Evolutionary conservation across 2,329 filamentous ascomycete genomes (phyloP).

Genomic region (Dothidotthia symphoricarpi): DNA sequence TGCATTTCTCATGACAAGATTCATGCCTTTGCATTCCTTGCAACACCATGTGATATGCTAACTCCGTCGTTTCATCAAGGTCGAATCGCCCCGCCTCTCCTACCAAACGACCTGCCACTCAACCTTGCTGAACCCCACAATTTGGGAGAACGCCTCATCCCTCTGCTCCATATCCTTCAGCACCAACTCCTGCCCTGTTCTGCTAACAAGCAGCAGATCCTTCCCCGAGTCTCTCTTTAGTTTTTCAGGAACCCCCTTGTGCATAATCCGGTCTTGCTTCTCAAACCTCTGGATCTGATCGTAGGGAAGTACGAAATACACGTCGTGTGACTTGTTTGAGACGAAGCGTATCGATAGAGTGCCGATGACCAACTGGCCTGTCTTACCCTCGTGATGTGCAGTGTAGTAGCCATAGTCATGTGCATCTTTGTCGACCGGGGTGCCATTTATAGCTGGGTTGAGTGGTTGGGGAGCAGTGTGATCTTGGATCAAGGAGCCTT

Average conservation of each 20-base stretch:
- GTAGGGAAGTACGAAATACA: conserved; percentile 18
- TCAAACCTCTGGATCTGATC: conserved; percentile 19
- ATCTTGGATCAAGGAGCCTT: conserved; percentile 17
- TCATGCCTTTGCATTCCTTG: too few species aligned
- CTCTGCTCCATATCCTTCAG: conserved; percentile 24
- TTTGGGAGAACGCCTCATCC: conserved; percentile 33
- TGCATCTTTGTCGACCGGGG: neutral
- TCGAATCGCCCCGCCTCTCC: too few species aligned
- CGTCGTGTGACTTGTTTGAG: conserved; percentile 8
- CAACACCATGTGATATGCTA: too few species aligned
- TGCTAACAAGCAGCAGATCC: conserved; percentile 20
- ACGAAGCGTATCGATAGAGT: conserved; percentile 20
- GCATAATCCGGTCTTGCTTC: conserved; percentile 24
- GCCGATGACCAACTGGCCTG: conserved; percentile 14
- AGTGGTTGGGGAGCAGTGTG: neutral
- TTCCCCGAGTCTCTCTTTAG: conserved; percentile 16
- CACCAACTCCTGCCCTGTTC: conserved; percentile 10
- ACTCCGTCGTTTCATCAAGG: too few species aligned
- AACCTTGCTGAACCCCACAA: conserved; percentile 29
- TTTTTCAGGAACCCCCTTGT: conserved; percentile 18
- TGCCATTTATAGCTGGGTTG: neutral
- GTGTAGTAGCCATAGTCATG: conserved; percentile 23
- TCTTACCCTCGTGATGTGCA: conserved; percentile 12
- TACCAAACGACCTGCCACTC: conserved; percentile 36
- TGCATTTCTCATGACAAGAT: too few species aligned